phyloP scores from a whole-genome alignment of 2,329 filamentous ascomycete genomes.

The Aspergillus bombycis region DNA sequence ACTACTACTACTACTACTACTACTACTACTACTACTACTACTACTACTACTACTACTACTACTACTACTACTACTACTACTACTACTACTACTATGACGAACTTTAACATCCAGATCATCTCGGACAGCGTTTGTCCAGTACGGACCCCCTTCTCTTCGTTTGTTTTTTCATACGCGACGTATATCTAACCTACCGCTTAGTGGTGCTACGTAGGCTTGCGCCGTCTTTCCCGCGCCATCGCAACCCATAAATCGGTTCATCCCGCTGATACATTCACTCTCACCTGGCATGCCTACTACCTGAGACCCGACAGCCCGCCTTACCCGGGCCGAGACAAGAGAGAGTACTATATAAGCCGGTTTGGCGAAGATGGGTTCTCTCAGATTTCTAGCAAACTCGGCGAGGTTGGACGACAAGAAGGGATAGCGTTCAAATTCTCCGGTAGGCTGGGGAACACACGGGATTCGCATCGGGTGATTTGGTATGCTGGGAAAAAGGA shows the following conservation, averaged over 20 bases:
- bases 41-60: too few relatives aligned
- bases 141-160: constrained; percentile 7
- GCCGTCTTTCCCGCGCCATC: constrained; percentile 74
- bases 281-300: constrained; percentile 79
- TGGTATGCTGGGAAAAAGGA: constrained; percentile 65
- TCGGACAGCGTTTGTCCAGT: constrained; percentile 80
- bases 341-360: constrained; percentile 62
- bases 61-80: too few relatives aligned
- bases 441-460: constrained; percentile 73
- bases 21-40: too few relatives aligned
- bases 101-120: constrained; percentile 75
- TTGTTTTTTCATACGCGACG: neutral
- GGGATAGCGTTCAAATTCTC: constrained; percentile 75
- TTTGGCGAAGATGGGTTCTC: constrained; percentile 65
- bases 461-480: constrained; percentile 77
- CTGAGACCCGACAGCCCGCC: constrained; percentile 68
- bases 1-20: too few relatives aligned
- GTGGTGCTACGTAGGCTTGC: constrained; percentile 78
- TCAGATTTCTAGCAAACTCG: constrained; percentile 62
- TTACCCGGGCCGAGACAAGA: constrained; percentile 54
- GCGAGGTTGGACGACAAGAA: constrained; percentile 61
- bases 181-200: constrained; percentile 22
- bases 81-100: constrained; percentile 59
- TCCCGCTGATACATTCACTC: constrained; percentile 71
- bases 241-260: constrained; percentile 64